Percentiles rank a stretch among this genome's conserved stretches.
phyloP scores from a whole-genome alignment of 495 filamentous ascomycete genomes.

The Penicillium waksmanii region DNA sequence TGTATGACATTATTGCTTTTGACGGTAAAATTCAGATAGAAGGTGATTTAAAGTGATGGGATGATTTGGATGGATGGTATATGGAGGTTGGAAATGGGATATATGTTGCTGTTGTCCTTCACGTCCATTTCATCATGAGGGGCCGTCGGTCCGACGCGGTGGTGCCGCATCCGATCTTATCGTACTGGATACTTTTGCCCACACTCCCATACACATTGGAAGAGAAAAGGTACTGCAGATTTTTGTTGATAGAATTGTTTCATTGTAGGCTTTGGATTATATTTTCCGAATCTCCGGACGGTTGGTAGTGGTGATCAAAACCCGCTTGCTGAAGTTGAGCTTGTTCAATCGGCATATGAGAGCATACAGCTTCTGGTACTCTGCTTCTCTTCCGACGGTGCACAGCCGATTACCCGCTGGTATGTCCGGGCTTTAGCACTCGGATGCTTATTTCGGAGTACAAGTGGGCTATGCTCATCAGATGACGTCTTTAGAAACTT shows the following conservation, averaged over 20 bases:
- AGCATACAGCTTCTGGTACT: no score
- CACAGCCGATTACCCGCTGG: slow-evolving; percentile 3
- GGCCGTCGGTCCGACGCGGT: slow-evolving; percentile 22
- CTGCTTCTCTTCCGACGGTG: slow-evolving; percentile 11
- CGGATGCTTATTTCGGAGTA: slow-evolving; percentile 3
- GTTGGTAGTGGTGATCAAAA: no score
- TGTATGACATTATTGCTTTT: slow-evolving; percentile 40
- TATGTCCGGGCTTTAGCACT: neutral
- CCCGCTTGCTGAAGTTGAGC: no score
- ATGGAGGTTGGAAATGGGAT: neutral
- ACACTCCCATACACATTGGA: no score
- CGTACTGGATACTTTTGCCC: neutral
- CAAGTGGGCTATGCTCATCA: neutral
- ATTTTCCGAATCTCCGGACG: neutral
- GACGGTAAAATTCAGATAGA: slow-evolving; percentile 6
- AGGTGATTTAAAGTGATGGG: neutral
- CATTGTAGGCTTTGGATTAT: neutral
- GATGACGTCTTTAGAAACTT: neutral
- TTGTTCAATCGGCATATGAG: no score
- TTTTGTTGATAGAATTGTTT: no score
- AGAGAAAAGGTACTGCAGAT: no score
- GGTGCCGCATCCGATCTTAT: slow-evolving; percentile 31
- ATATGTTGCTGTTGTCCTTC: slow-evolving; percentile 1
- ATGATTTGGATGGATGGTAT: neutral
- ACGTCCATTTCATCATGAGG: slow-evolving; percentile 19